phyloP scores from a whole-genome alignment of 768 basidiomycete genomes.

The Infundibulicybe gibba region DNA sequence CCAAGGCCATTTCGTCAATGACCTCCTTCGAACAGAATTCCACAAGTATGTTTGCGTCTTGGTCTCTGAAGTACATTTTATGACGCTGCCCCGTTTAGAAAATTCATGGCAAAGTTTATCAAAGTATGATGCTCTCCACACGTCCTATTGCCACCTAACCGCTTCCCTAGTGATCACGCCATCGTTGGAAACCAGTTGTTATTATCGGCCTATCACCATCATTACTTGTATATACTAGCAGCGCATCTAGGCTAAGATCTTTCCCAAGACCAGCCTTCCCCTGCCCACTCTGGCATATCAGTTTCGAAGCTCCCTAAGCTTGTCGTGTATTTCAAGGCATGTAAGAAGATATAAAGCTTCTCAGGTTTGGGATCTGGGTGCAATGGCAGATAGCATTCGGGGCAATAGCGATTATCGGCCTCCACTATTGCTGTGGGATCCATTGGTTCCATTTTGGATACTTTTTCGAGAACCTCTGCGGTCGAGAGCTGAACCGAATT shows the following conservation, averaged over 20 bases:
- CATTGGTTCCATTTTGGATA: slow-evolving; percentile 33
- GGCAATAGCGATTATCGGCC: slow-evolving; percentile 63
- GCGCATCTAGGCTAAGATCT: slow-evolving; percentile 17
- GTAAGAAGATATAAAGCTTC: slow-evolving; percentile 91
- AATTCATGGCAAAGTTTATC: slow-evolving; percentile 92
- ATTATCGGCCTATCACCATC: no score
- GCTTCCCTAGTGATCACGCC: background rate
- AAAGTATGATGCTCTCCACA: slow-evolving; percentile 45
- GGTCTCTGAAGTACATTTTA: background rate
- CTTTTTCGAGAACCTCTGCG: slow-evolving; percentile 46
- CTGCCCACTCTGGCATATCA: slow-evolving; percentile 88
- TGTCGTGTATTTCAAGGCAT: slow-evolving; percentile 83
- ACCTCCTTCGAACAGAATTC: slow-evolving; percentile 89
- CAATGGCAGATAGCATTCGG: slow-evolving; percentile 88
- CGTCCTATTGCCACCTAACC: background rate
- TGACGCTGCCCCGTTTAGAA: slow-evolving; percentile 40
- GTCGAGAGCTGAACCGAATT: slow-evolving; percentile 35
- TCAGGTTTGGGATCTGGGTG: slow-evolving; percentile 93
- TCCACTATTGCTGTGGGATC: slow-evolving; percentile 33
- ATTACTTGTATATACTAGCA: no score
- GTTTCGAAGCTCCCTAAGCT: slow-evolving; percentile 82
- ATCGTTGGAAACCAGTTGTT: no score
- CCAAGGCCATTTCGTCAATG: slow-evolving; percentile 89
- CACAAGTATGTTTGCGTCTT: slow-evolving; percentile 64
- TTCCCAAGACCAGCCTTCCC: slow-evolving; percentile 69